phyloP scores from a whole-genome alignment of 805 yeast species.

The Komagataella ulmi region DNA sequence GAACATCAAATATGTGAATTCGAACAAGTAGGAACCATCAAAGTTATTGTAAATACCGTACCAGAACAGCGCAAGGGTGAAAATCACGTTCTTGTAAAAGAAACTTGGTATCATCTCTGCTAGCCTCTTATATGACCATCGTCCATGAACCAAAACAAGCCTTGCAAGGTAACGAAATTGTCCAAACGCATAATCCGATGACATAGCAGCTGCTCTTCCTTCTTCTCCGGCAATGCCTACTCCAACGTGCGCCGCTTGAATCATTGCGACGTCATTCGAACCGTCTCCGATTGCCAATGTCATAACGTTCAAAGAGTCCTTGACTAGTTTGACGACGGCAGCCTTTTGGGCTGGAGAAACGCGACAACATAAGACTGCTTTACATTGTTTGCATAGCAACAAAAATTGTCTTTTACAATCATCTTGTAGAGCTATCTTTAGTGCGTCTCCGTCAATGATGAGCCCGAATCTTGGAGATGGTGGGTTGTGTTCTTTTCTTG shows the following conservation, averaged over 20 bases:
- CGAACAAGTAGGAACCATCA: slow-evolving; percentile 71
- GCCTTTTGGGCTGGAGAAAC: slow-evolving; percentile 86
- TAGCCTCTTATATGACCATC: slow-evolving; percentile 77
- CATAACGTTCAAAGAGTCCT: slow-evolving; percentile 63
- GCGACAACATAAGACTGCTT: slow-evolving; percentile 74
- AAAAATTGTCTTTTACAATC: slow-evolving; percentile 41
- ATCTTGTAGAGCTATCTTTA: slow-evolving; percentile 34
- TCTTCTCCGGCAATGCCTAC: slow-evolving; percentile 89
- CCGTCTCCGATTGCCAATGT: slow-evolving; percentile 85
- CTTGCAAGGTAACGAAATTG: slow-evolving; percentile 65
- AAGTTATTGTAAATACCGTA: slow-evolving; percentile 61
- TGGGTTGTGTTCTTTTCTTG: slow-evolving; percentile 48
- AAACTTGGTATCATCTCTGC: slow-evolving; percentile 78
- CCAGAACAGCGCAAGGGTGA: slow-evolving; percentile 68
- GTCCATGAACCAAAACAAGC: slow-evolving; percentile 62
- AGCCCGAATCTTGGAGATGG: slow-evolving; percentile 60
- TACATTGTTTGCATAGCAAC: slow-evolving; percentile 65
- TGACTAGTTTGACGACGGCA: slow-evolving; percentile 69
- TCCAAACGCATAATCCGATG: slow-evolving; percentile 77
- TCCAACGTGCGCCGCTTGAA: slow-evolving; percentile 79
- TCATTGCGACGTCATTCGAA: slow-evolving; percentile 84
- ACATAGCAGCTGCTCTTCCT: slow-evolving; percentile 84
- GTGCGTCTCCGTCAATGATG: slow-evolving; percentile 72
- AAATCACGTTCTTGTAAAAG: slow-evolving; percentile 68
- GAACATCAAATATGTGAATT: slow-evolving; percentile 69